phyloP scores from a whole-genome alignment of 2,329 filamentous ascomycete species.

The Colletotrichum tamarilloi region DNA sequence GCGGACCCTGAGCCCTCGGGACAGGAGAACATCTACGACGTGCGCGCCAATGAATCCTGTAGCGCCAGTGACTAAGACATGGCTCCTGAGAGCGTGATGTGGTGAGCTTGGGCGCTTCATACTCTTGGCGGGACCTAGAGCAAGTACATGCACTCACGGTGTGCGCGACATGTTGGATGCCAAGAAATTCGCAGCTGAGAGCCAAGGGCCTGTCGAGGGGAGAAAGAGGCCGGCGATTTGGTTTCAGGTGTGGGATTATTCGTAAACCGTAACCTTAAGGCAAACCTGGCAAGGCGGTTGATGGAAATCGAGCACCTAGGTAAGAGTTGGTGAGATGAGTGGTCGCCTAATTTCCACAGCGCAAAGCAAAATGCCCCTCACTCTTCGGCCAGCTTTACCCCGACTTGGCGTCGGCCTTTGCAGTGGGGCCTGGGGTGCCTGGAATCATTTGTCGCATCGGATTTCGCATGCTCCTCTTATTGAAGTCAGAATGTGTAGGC shows the following conservation, averaged over 20 bases:
- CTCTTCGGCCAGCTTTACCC: neutral
- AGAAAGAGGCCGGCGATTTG: too few species aligned
- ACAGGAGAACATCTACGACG: slow-evolving; percentile 45
- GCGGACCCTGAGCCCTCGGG: slow-evolving; percentile 44
- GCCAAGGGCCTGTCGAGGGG: too few species aligned
- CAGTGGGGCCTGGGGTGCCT: too few species aligned
- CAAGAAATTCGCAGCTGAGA: neutral
- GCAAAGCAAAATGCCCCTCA: neutral
- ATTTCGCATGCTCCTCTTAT: too few species aligned
- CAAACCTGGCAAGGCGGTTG: neutral
- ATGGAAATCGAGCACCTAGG: neutral
- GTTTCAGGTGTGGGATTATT: too few species aligned
- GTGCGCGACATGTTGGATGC: neutral
- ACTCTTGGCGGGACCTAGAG: neutral
- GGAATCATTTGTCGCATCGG: too few species aligned
- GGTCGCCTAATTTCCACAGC: neutral
- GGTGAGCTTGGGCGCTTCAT: neutral
- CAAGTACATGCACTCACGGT: neutral
- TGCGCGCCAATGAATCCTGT: slow-evolving; percentile 43
- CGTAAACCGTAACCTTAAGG: too few species aligned
- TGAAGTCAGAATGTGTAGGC: too few species aligned
- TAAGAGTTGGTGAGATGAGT: too few species aligned
- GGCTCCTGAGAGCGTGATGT: neutral
- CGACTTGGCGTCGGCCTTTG: neutral
- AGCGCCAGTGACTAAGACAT: slow-evolving; percentile 20